Percentiles rank a stretch among this genome's conserved stretches.
These are phyloP conservation scores for Urtica urens DNA, from an alignment of 306 rosid species.

Conservation along the genomic window DNA sequence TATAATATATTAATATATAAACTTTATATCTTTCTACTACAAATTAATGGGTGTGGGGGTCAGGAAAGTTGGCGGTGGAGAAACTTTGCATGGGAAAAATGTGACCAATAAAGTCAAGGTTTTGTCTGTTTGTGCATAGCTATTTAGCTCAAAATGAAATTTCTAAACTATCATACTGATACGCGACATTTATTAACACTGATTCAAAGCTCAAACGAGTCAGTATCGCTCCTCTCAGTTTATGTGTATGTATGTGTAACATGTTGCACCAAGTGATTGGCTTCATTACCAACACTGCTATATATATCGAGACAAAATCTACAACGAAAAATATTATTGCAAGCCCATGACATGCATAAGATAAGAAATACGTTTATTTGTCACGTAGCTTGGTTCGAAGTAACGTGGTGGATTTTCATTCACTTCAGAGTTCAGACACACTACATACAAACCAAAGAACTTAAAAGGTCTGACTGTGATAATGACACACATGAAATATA, in stretches of 20 bases:
- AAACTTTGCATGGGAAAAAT: background rate
- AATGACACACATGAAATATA: too few relatives aligned
- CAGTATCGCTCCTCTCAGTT: too few relatives aligned
- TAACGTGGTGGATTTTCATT: too few relatives aligned
- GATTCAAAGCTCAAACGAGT: too few relatives aligned
- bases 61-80: background rate
- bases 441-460: too few relatives aligned
- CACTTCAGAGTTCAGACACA: too few relatives aligned
- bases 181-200: background rate
- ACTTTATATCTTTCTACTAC: background rate
- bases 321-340: background rate
- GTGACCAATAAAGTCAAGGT: background rate
- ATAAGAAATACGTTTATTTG: too few relatives aligned
- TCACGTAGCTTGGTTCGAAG: background rate
- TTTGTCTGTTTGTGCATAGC: background rate
- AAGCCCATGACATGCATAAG: background rate
- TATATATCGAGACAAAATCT: background rate
- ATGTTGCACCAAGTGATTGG: background rate
- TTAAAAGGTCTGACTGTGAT: too few relatives aligned
- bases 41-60: background rate
- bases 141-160: background rate
- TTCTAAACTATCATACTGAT: background rate
- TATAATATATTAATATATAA: background rate
- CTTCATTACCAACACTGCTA: background rate
- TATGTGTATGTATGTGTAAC: background rate